Percentiles rank a stretch among this genome's conserved stretches.
Evolutionary conservation across 306 rosid species (phyloP).

Genomic region (Casuarina cunninghamiana): DNA sequence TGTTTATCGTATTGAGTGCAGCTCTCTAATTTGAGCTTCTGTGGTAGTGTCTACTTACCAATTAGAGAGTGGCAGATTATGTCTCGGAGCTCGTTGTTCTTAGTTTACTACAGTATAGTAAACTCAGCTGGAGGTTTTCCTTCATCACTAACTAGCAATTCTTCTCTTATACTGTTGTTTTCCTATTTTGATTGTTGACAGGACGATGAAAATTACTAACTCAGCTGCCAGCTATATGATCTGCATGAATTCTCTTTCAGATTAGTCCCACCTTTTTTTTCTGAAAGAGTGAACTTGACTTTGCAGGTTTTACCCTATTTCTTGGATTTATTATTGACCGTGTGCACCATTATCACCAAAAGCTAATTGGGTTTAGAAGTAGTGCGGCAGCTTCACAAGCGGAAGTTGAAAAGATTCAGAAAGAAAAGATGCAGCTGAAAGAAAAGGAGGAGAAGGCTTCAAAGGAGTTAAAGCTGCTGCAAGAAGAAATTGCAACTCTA

Average conservation of each 20-base stretch:
- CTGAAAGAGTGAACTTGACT: conserved; percentile 8
- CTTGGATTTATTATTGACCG: conserved; percentile 76
- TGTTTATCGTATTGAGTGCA: neutral
- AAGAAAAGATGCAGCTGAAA: conserved; percentile 46
- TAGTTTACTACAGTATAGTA: neutral
- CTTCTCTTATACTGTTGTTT: neutral
- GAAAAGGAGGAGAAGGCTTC: conserved; percentile 63
- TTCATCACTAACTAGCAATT: neutral
- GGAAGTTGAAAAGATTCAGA: conserved; percentile 59
- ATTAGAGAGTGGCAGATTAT: neutral
- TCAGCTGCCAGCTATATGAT: neutral
- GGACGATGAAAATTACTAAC: neutral
- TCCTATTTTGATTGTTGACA: neutral
- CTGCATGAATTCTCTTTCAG: neutral
- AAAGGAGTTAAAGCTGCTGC: conserved; percentile 53
- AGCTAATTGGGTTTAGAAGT: conserved; percentile 51
- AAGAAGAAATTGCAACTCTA: conserved; percentile 39
- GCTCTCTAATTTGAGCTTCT: neutral
- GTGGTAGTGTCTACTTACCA: neutral
- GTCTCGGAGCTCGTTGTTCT: neutral
- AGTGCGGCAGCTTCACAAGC: conserved; percentile 57
- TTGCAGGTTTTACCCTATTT: conserved; percentile 77
- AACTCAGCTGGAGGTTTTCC: neutral
- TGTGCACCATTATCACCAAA: conserved; percentile 66
- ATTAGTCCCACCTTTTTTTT: neutral